Percentiles rank a stretch among this genome's conserved stretches.
These are phyloP conservation scores for Fusarium compactum DNA, from an alignment of 2,329 filamentous ascomycete species.

Conservation along the genomic window DNA sequence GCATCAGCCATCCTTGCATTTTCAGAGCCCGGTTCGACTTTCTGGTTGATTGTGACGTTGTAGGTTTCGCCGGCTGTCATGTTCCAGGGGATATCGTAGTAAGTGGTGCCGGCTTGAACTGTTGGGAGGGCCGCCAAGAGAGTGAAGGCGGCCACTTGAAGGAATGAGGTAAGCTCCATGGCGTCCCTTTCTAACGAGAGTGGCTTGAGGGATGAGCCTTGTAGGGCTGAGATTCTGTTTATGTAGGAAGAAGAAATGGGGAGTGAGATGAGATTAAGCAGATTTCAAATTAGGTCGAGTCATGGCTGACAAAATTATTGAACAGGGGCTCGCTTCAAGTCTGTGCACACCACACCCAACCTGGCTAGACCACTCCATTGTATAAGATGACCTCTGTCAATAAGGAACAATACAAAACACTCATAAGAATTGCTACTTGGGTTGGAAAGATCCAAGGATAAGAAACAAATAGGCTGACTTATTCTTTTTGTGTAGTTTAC, in stretches of 20 bases:
- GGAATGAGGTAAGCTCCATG: slow-evolving; percentile 28
- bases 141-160: slow-evolving; percentile 28
- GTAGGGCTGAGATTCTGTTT: not conserved
- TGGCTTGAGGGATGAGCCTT: not conserved
- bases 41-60: slow-evolving; percentile 32
- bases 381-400: slow-evolving; percentile 5
- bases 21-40: slow-evolving; percentile 26
- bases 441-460: not conserved
- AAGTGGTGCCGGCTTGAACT: slow-evolving; percentile 10
- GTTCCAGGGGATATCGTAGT: slow-evolving; percentile 37
- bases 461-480: not conserved
- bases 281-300: slow-evolving; percentile 11
- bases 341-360: slow-evolving; percentile 18
- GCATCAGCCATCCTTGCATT: slow-evolving; percentile 20
- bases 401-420: no score
- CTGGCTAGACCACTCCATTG: slow-evolving; percentile 2
- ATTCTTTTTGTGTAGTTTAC: not conserved
- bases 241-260: not conserved
- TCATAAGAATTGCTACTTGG: not conserved
- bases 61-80: slow-evolving; percentile 33
- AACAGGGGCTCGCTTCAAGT: slow-evolving; percentile 11
- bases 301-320: slow-evolving; percentile 23
- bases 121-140: slow-evolving; percentile 25
- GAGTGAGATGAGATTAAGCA: not conserved
- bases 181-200: not conserved